Evolutionary conservation across 2,329 filamentous ascomycete genomes (phyloP).

Genomic region (Aspergillus calidoustus): DNA sequence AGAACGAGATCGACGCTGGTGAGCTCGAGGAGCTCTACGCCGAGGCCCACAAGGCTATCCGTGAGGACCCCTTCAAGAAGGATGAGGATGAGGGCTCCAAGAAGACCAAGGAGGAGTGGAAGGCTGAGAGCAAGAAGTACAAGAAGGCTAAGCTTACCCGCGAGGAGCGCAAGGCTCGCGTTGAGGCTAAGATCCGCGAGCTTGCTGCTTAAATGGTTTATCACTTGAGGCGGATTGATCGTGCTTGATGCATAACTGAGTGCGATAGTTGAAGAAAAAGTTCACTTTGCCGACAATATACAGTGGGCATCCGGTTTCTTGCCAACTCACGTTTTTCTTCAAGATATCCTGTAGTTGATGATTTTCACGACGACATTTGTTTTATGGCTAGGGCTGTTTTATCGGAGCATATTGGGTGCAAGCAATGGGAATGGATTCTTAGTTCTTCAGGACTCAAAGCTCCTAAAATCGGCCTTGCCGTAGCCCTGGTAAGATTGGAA

Average conservation of each 20-base stretch:
- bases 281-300: conserved; percentile 30
- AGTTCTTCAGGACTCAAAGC: conserved; percentile 23
- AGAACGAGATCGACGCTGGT: conserved; percentile 95
- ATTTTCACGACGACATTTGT: conserved; percentile 20
- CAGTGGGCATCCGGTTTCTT: conserved; percentile 32
- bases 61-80: conserved; percentile 98
- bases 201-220: conserved; percentile 55
- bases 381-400: conserved; percentile 26
- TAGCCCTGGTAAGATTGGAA: conserved; percentile 11
- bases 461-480: conserved; percentile 24
- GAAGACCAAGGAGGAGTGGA: conserved; percentile 98
- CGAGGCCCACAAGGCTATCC: conserved; percentile 95
- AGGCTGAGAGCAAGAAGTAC: conserved; percentile 93
- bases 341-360: conserved; percentile 32
- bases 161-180: conserved; percentile 79
- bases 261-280: conserved; percentile 31
- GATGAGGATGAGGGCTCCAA: conserved; percentile 72
- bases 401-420: conserved; percentile 32
- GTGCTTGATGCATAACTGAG: conserved; percentile 29
- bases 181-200: conserved; percentile 90
- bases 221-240: conserved; percentile 18
- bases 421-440: conserved; percentile 22
- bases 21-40: conserved; percentile 95
- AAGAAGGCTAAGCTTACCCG: conserved; percentile 75
- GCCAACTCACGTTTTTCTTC: conserved; percentile 33